Conservation (phyloP, 257 asterid species). For the Solanum corneliomulleri region DNA sequence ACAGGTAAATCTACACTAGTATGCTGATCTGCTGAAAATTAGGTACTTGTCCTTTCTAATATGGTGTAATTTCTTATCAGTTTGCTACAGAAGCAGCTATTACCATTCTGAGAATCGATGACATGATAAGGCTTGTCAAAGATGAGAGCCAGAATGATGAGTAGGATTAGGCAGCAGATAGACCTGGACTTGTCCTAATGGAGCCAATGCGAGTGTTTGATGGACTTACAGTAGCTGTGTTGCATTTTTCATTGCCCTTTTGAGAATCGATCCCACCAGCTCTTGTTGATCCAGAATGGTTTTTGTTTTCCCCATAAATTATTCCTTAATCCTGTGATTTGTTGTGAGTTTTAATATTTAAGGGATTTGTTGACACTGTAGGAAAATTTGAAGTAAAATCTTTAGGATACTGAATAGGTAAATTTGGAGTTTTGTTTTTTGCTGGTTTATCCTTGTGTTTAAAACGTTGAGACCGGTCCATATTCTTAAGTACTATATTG, state of each 20-base stretch:
- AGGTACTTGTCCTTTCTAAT: background rate
- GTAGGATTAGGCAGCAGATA: background rate
- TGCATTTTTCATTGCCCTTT: background rate
- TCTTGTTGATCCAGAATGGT: background rate
- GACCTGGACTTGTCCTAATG: background rate
- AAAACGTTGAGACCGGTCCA: background rate
- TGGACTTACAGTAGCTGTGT: background rate
- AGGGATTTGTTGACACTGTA: background rate
- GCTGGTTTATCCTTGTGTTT: background rate
- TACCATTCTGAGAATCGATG: slow-evolving; percentile 95
- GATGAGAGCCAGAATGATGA: slow-evolving; percentile 68
- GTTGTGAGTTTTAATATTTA: background rate
- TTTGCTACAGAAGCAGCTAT: slow-evolving; percentile 98
- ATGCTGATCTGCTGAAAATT: background rate
- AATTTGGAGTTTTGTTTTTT: background rate
- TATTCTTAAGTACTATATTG: background rate
- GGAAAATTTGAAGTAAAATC: background rate
- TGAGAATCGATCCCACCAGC: background rate
- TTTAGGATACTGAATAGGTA: background rate
- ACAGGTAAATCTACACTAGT: slow-evolving; percentile 36
- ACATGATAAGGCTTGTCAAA: slow-evolving; percentile 86
- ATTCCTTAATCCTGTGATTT: background rate
- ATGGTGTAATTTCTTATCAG: slow-evolving; percentile 18
- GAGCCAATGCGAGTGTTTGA: background rate
- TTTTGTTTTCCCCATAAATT: background rate